Conservation (phyloP, 345 rosid genomes). For the Xanthoceras sorbifolium region DNA sequence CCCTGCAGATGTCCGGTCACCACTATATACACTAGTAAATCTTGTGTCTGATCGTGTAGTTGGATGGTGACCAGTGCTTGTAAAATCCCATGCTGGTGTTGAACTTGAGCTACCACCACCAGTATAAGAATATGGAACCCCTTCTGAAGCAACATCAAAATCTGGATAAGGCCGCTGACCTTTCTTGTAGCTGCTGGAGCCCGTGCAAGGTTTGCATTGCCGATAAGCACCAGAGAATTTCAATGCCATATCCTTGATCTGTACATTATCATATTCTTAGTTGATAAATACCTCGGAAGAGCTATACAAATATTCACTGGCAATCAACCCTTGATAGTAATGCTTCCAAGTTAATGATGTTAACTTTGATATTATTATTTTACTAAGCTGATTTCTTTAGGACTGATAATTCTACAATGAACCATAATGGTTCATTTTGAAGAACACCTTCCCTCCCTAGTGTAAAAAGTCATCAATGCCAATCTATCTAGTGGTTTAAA, state of each 20-base stretch:
- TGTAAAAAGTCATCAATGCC: no score
- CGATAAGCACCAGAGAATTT: slow-evolving; percentile 80
- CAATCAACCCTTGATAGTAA: background rate
- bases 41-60: slow-evolving; percentile 50
- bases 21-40: slow-evolving; percentile 41
- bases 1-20: slow-evolving; percentile 48
- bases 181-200: slow-evolving; percentile 71
- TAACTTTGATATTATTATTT: background rate
- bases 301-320: background rate
- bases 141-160: slow-evolving; percentile 75
- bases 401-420: background rate
- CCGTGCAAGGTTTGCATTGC: slow-evolving; percentile 88
- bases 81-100: slow-evolving; percentile 97
- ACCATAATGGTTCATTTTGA: background rate
- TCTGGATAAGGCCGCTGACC: slow-evolving; percentile 65
- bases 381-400: background rate
- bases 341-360: background rate
- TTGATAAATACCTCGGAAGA: background rate
- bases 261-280: slow-evolving; percentile 24
- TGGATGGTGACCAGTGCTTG: slow-evolving; percentile 43
- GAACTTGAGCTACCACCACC: slow-evolving; percentile 79
- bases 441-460: no score
- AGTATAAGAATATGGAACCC: slow-evolving; percentile 69
- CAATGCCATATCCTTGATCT: slow-evolving; percentile 93
- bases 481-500: no score